These are phyloP conservation scores for Trichomonas gallinae DNA, from an alignment of 208 protist species.

Conservation along the genomic window DNA sequence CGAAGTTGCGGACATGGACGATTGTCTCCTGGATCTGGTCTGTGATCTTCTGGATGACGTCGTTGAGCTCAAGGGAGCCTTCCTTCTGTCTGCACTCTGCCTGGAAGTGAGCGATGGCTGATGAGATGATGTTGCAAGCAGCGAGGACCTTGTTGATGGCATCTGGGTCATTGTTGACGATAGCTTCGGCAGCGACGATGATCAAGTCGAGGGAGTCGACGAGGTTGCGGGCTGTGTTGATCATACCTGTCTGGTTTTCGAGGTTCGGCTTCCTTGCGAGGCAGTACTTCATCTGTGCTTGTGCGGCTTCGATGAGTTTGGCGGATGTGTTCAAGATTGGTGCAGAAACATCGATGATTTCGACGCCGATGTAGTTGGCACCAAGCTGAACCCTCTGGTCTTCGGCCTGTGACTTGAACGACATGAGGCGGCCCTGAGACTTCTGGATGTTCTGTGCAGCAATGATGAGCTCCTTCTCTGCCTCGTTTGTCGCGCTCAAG, in stretches of 20 bases:
- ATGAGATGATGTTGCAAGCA: not conserved
- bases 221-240: not conserved
- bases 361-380: not conserved
- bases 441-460: not conserved
- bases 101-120: not conserved
- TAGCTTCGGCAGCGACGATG: not conserved
- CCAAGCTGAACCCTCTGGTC: not conserved
- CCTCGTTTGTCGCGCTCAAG: not conserved
- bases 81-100: not conserved
- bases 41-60: not conserved
- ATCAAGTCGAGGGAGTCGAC: not conserved
- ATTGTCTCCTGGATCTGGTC: not conserved
- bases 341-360: not conserved
- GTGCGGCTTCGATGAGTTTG: not conserved
- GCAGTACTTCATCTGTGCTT: not conserved
- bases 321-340: not conserved
- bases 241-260: not conserved
- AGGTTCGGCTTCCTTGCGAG: not conserved
- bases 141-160: not conserved
- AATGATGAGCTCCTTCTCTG: not conserved
- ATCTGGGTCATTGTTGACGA: constrained; percentile 12
- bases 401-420: not conserved
- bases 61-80: not conserved
- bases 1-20: not conserved
- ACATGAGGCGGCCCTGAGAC: not conserved